Evolutionary conservation across 2,329 filamentous ascomycete genomes (phyloP), one percentile per base, ranked within the genome.

Genomic region (Nakataea oryzae): DNA sequence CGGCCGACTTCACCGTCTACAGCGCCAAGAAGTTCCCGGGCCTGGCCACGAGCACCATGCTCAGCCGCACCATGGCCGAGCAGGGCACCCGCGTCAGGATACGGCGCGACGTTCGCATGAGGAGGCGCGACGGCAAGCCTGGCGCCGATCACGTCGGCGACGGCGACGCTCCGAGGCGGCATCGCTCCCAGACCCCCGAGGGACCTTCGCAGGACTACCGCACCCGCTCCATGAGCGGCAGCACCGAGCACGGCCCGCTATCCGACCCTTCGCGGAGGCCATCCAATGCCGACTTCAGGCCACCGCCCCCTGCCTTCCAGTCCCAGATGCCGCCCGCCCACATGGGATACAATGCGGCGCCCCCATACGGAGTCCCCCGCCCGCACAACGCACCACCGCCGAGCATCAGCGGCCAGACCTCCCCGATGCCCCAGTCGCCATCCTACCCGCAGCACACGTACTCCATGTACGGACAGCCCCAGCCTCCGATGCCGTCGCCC

Each of bases 21-120:
- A 97, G 93, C 69, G 95, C 95, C 60, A 99, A 97, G 86, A 97
- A 97, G 78, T 99, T 99, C 77, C 95, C 95, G 21, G 95, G 93
- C 24, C 79, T 97, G 63, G 88, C 90, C 57, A 91, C 95, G 74
- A 97, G 92, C 77, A 99, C 95, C 0, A 79, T 84, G 14, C 80
- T 97, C 59, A 97, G 93, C 75, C 89, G 93, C 65, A 89, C 91
- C 47, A 92, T 99, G 56, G 93, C 93, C 24, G 93, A 99, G 74
- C 95, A 99, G 75, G 95, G 95, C 63, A 97, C 95, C 74, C 91
- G 93, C 67, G 95, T 99, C 30, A 89, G 95, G 57, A 99, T 99
- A 70, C 86, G 95, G 62, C 90, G 95, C 66, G 95, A 97, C 75
- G 71, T 73, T 21, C 66, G 73, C 27, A 74, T 75, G 73, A 70